Conservation (phyloP, 1,284 basidiomycete genomes). For the Trametes pubescens region DNA sequence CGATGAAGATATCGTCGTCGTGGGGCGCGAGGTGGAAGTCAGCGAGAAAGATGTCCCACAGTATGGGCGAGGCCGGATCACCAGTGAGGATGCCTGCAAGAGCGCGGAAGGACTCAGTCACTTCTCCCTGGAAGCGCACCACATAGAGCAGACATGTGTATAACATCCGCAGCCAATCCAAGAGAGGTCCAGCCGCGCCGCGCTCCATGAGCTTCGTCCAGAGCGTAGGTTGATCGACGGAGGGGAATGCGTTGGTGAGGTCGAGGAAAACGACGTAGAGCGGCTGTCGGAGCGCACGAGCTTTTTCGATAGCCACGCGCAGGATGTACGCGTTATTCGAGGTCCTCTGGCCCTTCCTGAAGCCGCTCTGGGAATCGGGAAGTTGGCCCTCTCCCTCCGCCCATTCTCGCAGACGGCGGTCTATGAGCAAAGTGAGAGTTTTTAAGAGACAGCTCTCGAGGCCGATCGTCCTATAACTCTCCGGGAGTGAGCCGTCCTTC, state of each 20-base stretch:
- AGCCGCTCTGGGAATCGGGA: constrained; percentile 39
- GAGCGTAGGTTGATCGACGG: constrained; percentile 41
- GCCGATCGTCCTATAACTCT: constrained; percentile 41
- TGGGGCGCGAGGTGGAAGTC: constrained; percentile 31
- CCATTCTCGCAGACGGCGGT: constrained; percentile 31
- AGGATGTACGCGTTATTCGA: constrained; percentile 36
- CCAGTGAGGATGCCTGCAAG: constrained; percentile 42
- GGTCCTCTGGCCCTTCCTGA: constrained; percentile 33
- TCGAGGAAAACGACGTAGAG: constrained; percentile 44
- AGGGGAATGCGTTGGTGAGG: constrained; percentile 46
- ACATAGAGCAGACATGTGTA: constrained; percentile 37
- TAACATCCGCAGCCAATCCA: constrained; percentile 46
- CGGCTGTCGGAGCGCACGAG: constrained; percentile 19
- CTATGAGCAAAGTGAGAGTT: constrained; percentile 40
- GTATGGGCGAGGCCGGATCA: constrained; percentile 42
- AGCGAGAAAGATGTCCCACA: constrained; percentile 45
- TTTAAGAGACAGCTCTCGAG: constrained; percentile 46
- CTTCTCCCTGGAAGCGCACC: constrained; percentile 36
- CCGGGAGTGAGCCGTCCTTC: neutral
- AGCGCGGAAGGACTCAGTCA: constrained; percentile 37
- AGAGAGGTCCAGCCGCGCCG: constrained; percentile 39
- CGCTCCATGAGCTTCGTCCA: constrained; percentile 40
- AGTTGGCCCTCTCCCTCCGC: constrained; percentile 28
- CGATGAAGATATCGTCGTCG: constrained; percentile 35
- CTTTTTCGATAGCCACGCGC: constrained; percentile 38